Percentiles rank a stretch among this genome's conserved stretches.
Evolutionary conservation across 2,329 filamentous ascomycete species (phyloP).

Genomic region (Microdochium trichocladiopsis): DNA sequence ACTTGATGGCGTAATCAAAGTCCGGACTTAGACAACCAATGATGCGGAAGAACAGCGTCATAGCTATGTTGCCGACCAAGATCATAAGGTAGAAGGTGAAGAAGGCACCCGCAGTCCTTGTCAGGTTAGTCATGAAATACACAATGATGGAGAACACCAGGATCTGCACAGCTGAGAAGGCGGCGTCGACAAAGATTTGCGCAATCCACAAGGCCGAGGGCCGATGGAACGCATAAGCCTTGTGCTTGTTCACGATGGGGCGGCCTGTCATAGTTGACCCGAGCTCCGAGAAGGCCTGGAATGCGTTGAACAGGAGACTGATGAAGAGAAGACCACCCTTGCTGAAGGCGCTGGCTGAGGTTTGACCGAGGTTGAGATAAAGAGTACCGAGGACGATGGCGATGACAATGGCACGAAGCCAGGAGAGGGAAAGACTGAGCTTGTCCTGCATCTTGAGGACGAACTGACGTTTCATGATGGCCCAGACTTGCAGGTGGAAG

Average conservation of each 20-base stretch:
- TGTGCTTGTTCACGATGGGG: conserved; percentile 76
- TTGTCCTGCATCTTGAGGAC: conserved; percentile 81
- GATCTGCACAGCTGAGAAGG: conserved; percentile 65
- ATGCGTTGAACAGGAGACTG: conserved; percentile 77
- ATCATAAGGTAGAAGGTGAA: conserved; percentile 72
- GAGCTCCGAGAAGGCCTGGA: conserved; percentile 76
- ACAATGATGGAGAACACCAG: conserved; percentile 67
- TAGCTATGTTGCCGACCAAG: conserved; percentile 59
- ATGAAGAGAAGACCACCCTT: conserved; percentile 79
- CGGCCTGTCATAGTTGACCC: conserved; percentile 69
- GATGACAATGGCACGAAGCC: conserved; percentile 61
- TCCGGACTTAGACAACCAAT: conserved; percentile 70
- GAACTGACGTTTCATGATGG: conserved; percentile 77
- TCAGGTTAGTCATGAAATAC: conserved; percentile 71
- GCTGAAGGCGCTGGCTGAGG: conserved; percentile 66
- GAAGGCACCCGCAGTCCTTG: conserved; percentile 66
- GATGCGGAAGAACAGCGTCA: conserved; percentile 73
- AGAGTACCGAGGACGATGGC: conserved; percentile 75
- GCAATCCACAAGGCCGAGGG: conserved; percentile 79
- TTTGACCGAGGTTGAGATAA: conserved; percentile 62
- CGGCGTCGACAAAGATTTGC: conserved; percentile 72
- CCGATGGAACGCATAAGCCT: conserved; percentile 74
- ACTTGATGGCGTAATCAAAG: conserved; percentile 81
- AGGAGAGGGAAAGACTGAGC: conserved; percentile 67
- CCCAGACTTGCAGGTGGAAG: conserved; percentile 77